phyloP scores from a whole-genome alignment of 169 alveolate genomes.

The Plasmodium yoelii region DNA sequence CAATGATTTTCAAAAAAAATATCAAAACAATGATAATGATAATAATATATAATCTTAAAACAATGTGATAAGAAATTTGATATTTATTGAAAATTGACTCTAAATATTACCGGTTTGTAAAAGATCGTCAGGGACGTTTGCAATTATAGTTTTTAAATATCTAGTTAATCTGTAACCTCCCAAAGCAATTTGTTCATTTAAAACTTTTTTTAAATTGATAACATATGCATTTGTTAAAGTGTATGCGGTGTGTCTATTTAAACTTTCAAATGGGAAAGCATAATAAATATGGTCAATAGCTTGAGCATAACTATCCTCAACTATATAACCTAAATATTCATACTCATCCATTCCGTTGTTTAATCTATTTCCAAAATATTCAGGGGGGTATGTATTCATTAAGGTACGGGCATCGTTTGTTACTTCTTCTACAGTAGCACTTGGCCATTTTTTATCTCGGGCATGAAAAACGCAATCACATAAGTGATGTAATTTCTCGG shows the following conservation, averaged over 20 bases:
- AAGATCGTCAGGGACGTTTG: conserved; percentile 44
- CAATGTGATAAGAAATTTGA: too few relatives aligned
- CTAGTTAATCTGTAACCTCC: conserved; percentile 60
- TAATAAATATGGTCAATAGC: conserved; percentile 28
- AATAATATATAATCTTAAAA: too few relatives aligned
- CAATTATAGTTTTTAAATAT: conserved; percentile 59
- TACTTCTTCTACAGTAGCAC: conserved; percentile 1
- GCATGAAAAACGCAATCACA: conserved; percentile 55
- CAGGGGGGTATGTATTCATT: conserved; percentile 48
- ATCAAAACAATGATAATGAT: too few relatives aligned
- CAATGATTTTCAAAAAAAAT: too few relatives aligned
- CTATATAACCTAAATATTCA: conserved; percentile 32
- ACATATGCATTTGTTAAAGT: not conserved
- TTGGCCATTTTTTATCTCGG: conserved; percentile 52
- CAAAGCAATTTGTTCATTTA: conserved; percentile 57
- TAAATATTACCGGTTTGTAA: not conserved
- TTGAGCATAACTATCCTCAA: conserved; percentile 24
- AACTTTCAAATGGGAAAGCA: conserved; percentile 34
- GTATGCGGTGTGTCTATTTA: conserved; percentile 23
- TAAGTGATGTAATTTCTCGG: conserved; percentile 54
- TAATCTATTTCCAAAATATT: conserved; percentile 55
- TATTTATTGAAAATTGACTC: too few relatives aligned
- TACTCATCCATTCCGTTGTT: conserved; percentile 10
- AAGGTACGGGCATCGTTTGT: conserved; percentile 18
- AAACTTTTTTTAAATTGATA: conserved; percentile 18